phyloP scores from a whole-genome alignment of 345 rosid species.

The Barbarea vulgaris region DNA sequence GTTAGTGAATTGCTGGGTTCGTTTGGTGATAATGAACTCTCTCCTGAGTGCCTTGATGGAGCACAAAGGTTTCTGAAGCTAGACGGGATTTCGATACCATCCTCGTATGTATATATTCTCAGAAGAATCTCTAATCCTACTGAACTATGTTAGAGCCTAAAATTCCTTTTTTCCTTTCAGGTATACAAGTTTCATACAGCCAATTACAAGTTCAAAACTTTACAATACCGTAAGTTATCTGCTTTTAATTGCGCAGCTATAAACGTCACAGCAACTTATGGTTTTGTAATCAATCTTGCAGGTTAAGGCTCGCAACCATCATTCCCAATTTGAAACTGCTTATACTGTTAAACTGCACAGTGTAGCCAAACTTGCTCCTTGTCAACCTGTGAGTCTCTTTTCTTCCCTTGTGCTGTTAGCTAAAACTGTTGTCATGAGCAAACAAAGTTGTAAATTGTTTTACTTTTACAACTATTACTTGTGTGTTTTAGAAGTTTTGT shows the following conservation, averaged over 20 bases:
- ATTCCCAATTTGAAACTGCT: constrained; percentile 72
- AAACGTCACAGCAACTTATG: constrained; percentile 8
- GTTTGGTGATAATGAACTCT: constrained; percentile 97
- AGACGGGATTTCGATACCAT: constrained; percentile 96
- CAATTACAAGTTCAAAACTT: constrained; percentile 70
- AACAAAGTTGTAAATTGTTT: no score
- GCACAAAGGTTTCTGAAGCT: constrained; percentile 88
- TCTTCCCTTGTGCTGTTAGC: neutral
- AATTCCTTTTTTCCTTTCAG: constrained; percentile 52
- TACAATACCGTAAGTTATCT: constrained; percentile 59
- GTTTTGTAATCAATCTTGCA: constrained; percentile 33
- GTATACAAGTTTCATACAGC: constrained; percentile 88
- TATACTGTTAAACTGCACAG: constrained; percentile 77
- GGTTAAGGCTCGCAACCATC: constrained; percentile 67
- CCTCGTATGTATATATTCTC: constrained; percentile 66
- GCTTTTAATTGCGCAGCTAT: neutral
- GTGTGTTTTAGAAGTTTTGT: neutral
- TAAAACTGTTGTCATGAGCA: constrained; percentile 5
- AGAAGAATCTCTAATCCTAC: neutral
- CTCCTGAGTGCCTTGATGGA: constrained; percentile 99
- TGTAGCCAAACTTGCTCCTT: constrained; percentile 71
- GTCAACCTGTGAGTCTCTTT: constrained; percentile 66
- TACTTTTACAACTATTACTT: no score
- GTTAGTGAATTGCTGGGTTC: constrained; percentile 96
- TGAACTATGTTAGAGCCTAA: neutral